Evolutionary conservation across 2,329 filamentous ascomycete species (phyloP), one percentile per base, ranked within the genome.

Genomic region (Diaporthe vaccinii): DNA sequence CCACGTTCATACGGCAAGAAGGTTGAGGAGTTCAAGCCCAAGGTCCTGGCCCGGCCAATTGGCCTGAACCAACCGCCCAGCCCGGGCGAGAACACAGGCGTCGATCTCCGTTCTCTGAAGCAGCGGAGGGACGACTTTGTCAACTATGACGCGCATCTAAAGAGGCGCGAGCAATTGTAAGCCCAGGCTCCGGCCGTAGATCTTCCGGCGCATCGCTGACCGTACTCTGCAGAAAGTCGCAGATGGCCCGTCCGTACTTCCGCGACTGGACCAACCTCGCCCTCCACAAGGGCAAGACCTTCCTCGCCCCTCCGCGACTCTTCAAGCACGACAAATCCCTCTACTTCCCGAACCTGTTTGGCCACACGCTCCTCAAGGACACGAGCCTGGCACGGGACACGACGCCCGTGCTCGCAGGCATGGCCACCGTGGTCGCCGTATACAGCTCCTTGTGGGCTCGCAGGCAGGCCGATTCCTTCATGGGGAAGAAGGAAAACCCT

Each of bases 291-390:
- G 97, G 97, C 81, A 99, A 99, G 85, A 95, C 95, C 34, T 99
- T 98, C 85, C 87, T 96, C 70, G 92, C 95, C 28, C 96, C 96
- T 51, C 91, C 94, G 5, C 89, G 93, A n/a, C 89, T 96, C 67
- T 98, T 98, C 89, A 93, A 92, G 81, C 89, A 89, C 78, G 94
- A 97, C 53, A 89, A 92, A 70, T 93, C 96, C 7, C 90, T 98
- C 78, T 98, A 94, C 87, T 98, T 99, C 86, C 97, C 97, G 61
- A 99, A 99, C 85, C 88, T 99, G 75, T 91, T 90, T 82, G 97
- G 97, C 61, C 88, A 90, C 79, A 98, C 95, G 2, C 88, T 98
- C 41, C 85, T 90, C 73, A 91, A 91, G 78, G 85, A 85, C 68
- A 86, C 85, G 82, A 82, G 75, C 79, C 77, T 68, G 62, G 83